Evolutionary conservation across 305 asterid genomes (phyloP), one percentile per base, ranked within the genome.

Genomic region (Lippia alba): DNA sequence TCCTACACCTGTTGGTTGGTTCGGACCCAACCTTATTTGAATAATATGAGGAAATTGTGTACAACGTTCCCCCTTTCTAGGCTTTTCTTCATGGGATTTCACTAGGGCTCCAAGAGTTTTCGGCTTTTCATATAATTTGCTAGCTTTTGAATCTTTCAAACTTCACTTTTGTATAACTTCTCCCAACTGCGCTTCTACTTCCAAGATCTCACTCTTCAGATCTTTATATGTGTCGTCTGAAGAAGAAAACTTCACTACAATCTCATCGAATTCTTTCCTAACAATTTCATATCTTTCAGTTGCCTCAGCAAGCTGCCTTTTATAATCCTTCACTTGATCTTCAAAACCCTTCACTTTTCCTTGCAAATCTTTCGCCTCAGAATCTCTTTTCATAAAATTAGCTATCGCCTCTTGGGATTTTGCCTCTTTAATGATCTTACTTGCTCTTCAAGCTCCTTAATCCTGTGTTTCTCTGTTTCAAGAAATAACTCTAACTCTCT

Each of bases 361-460:
- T 8, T 78, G 76, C 82, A 93, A 63, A 30, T 81, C 74, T 54
- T 86, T 85, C 2, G 82, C 87, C 85, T 93, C 97, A 2, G 89
- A 82, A 77, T 91, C 97, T 83, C 90, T 89, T 74, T 36, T 83
- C 70, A 82, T 69, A 77, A 84, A 83, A 75, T 73, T 90, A 5
- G 84, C 79, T 20, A 80, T 20, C 15, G 92, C 91, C 74, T 89
- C 97, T 74, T 87, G 91, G 68, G 87, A 79, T 75, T 91, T 86
- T 34, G 78, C 63, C 60, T 89, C 96, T 88, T 97, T 32, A 88
- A 77, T 61, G 57, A 64, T 70, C 71, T 81, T 62, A 87, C 73
- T 73, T 88, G 92, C 79, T 88, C 97, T 79, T 94, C 97, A 57
- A 87, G 92, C 84, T 91, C 96, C 87, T 78, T 89, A 67, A 85